Conservation (phyloP, 1,284 basidiomycete species). For the Marasmius fiardii region DNA sequence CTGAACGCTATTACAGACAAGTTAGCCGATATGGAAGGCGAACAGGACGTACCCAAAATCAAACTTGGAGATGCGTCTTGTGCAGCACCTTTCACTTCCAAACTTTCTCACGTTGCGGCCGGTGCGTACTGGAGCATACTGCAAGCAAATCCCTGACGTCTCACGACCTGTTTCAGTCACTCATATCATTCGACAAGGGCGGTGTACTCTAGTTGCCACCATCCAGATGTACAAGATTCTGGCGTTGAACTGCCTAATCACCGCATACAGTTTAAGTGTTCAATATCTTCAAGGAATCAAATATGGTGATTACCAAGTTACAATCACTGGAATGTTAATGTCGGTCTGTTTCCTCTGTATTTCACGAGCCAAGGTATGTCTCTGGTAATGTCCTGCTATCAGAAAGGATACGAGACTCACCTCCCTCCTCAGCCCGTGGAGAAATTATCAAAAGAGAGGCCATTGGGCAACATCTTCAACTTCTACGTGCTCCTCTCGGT, state of each 20-base stretch:
- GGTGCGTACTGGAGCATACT: slow-evolving; percentile 49
- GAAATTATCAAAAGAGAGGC: slow-evolving; percentile 86
- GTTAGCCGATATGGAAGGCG: slow-evolving; percentile 88
- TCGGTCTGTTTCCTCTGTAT: slow-evolving; percentile 97
- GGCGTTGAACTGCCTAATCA: slow-evolving; percentile 93
- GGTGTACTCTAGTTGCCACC: slow-evolving; percentile 94
- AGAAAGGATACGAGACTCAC: neutral
- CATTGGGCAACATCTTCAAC: slow-evolving; percentile 94
- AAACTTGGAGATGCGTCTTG: slow-evolving; percentile 96
- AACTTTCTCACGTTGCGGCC: slow-evolving; percentile 89
- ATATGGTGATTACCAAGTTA: slow-evolving; percentile 95
- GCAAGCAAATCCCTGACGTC: neutral
- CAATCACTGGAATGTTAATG: slow-evolving; percentile 93
- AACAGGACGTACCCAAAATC: slow-evolving; percentile 92
- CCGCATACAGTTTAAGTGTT: slow-evolving; percentile 92
- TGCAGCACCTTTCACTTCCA: slow-evolving; percentile 95
- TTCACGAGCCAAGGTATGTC: slow-evolving; percentile 86
- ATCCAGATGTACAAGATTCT: slow-evolving; percentile 99
- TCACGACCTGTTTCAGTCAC: slow-evolving; percentile 52
- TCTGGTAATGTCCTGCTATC: neutral
- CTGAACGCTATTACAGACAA: slow-evolving; percentile 84
- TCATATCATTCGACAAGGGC: slow-evolving; percentile 94
- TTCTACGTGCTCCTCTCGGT: slow-evolving; percentile 90
- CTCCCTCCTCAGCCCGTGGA: slow-evolving; percentile 72
- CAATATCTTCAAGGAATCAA: slow-evolving; percentile 98